phyloP scores from a whole-genome alignment of 2,329 filamentous ascomycete species.

The Fusarium albidum region DNA sequence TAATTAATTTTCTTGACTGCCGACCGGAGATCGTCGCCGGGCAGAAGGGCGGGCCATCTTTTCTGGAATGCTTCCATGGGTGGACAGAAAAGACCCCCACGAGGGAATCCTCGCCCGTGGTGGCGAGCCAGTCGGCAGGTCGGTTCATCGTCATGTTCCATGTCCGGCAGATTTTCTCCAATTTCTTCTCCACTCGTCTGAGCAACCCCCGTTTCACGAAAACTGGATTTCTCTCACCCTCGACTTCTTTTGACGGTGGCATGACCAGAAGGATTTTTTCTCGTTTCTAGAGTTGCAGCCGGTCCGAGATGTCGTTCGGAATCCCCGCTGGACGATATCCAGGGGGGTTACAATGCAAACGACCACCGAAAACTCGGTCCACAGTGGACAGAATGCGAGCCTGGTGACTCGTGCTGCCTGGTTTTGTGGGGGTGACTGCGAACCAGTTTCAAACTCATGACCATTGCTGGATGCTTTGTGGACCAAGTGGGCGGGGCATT shows the following conservation, averaged over 20 bases:
- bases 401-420: no score
- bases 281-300: not conserved
- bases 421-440: no score
- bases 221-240: not conserved
- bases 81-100: not conserved
- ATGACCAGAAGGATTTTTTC: conserved; percentile 6
- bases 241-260: not conserved
- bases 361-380: no score
- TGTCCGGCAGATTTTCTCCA: no score
- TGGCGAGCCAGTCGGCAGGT: not conserved
- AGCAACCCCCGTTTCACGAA: no score
- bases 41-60: conserved; percentile 13
- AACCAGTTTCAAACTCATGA: no score
- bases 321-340: no score
- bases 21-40: conserved; percentile 14
- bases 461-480: no score
- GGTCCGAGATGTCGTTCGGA: not conserved
- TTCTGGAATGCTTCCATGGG: conserved; percentile 29
- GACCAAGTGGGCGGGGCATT: no score
- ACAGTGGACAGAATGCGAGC: no score
- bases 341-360: no score
- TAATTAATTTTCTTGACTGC: conserved; percentile 3
- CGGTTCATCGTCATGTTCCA: not conserved
- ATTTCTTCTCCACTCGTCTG: no score
- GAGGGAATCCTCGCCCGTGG: not conserved